A percentile compares a stretch with the other conserved stretches of the same genome.
Conservation (phyloP, 345 rosid species). For the Populus nigra region DNA sequence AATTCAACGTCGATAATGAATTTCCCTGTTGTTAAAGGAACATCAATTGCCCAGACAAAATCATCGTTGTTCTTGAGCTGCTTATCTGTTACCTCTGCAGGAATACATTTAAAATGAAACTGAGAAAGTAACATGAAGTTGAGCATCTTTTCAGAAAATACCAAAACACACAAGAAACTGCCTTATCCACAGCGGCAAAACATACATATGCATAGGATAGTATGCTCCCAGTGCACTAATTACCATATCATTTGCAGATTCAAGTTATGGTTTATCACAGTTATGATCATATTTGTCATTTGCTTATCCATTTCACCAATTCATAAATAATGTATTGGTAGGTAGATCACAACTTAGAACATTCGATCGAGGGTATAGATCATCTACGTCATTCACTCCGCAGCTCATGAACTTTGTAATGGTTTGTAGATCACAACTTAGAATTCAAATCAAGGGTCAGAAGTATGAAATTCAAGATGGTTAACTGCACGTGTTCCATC, state of each 20-base stretch:
- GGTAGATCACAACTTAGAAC: neutral
- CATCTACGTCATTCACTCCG: too few relatives aligned
- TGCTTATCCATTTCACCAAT: neutral
- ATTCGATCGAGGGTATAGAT: neutral
- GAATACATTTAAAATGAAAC: neutral
- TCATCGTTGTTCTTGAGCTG: slow-evolving; percentile 70
- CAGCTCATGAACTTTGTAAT: too few relatives aligned
- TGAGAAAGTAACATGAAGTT: neutral
- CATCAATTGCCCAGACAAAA: slow-evolving; percentile 80
- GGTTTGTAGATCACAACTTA: too few relatives aligned
- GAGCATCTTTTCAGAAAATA: neutral
- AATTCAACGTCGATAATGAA: slow-evolving; percentile 89
- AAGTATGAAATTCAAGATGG: neutral
- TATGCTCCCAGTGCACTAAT: neutral
- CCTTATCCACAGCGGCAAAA: neutral
- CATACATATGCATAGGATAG: too few relatives aligned
- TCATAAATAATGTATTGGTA: neutral
- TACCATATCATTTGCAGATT: neutral
- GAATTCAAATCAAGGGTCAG: neutral
- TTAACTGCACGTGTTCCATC: neutral
- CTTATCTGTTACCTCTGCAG: slow-evolving; percentile 73
- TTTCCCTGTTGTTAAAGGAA: slow-evolving; percentile 74
- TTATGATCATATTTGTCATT: neutral
- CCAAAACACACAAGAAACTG: neutral
- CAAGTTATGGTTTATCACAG: neutral